Evolutionary conservation across 441 rosid genomes (phyloP).

Genomic region (Mallotus repandus): DNA sequence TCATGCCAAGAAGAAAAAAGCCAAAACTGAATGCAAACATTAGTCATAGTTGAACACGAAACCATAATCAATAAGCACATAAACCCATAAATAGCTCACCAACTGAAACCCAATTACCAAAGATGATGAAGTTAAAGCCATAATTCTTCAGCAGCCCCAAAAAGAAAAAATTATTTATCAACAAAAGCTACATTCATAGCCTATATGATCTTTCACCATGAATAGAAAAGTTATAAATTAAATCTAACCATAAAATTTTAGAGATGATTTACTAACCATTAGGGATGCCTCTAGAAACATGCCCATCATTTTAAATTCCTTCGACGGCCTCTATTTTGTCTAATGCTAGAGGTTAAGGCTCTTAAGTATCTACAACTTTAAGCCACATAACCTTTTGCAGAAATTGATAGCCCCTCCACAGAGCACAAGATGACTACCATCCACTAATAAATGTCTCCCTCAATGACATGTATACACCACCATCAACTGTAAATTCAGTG

Average conservation of each 20-base stretch:
- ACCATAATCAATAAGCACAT: too few species aligned
- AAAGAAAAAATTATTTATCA: too few species aligned
- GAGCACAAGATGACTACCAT: slow-evolving; percentile 31
- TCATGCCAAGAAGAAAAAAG: too few species aligned
- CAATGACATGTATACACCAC: slow-evolving; percentile 33
- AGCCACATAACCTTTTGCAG: slow-evolving; percentile 44
- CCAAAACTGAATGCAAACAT: too few species aligned
- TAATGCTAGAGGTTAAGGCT: slow-evolving; percentile 35
- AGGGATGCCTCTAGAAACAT: slow-evolving; percentile 24
- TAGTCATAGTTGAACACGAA: too few species aligned
- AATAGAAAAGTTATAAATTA: not conserved
- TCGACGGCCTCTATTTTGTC: slow-evolving; percentile 27
- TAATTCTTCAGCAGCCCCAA: too few species aligned
- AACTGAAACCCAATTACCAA: too few species aligned
- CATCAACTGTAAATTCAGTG: slow-evolving; percentile 1
- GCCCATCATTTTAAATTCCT: slow-evolving; percentile 35
- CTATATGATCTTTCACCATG: not conserved
- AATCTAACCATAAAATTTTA: not conserved
- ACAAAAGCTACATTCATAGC: slow-evolving; percentile 26
- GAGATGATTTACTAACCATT: slow-evolving; percentile 29
- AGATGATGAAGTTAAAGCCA: too few species aligned
- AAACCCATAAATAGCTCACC: too few species aligned
- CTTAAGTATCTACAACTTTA: slow-evolving; percentile 42
- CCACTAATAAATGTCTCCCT: slow-evolving; percentile 25
- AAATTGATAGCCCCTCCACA: slow-evolving; percentile 38